Conservation (phyloP, 179 eudicot species). For the Drosera spatulata region DNA sequence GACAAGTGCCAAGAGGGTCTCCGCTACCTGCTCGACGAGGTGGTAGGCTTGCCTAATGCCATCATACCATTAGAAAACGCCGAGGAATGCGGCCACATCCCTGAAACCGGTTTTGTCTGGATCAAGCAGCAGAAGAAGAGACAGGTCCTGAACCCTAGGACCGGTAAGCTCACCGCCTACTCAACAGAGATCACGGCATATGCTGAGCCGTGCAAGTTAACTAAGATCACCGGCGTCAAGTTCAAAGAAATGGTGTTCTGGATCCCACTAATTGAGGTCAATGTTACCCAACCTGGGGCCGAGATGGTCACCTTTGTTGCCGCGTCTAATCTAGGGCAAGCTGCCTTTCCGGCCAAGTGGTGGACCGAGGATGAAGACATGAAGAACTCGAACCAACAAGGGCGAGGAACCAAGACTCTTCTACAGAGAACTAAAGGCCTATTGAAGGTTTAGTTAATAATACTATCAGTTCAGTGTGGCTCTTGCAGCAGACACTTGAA, state of each 20-base stretch:
- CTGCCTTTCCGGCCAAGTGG: conserved; percentile 29
- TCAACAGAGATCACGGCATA: conserved; percentile 45
- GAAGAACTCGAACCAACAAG: not conserved
- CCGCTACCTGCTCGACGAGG: conserved; percentile 26
- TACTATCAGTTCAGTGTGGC: no score
- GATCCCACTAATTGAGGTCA: conserved; percentile 38
- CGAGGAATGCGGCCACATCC: conserved; percentile 36
- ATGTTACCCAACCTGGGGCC: conserved; percentile 15
- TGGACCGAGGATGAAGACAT: conserved; percentile 14
- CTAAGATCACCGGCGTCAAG: conserved; percentile 55
- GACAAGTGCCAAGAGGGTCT: conserved; percentile 40
- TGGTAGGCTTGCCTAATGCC: conserved; percentile 49
- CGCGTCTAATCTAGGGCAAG: conserved; percentile 24
- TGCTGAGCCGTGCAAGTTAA: conserved; percentile 40
- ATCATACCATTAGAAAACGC: conserved; percentile 44
- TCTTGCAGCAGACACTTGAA: no score
- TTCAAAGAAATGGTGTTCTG: conserved; percentile 50
- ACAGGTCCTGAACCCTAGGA: conserved; percentile 36
- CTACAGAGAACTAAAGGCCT: no score
- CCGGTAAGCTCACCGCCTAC: conserved; percentile 32
- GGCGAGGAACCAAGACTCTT: no score
- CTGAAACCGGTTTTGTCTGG: conserved; percentile 56
- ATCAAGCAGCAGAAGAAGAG: conserved; percentile 37
- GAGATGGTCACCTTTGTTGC: conserved; percentile 41
- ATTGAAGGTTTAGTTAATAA: no score